phyloP scores from a whole-genome alignment of 2,329 filamentous ascomycete genomes.

The Talaromyces sp. region DNA sequence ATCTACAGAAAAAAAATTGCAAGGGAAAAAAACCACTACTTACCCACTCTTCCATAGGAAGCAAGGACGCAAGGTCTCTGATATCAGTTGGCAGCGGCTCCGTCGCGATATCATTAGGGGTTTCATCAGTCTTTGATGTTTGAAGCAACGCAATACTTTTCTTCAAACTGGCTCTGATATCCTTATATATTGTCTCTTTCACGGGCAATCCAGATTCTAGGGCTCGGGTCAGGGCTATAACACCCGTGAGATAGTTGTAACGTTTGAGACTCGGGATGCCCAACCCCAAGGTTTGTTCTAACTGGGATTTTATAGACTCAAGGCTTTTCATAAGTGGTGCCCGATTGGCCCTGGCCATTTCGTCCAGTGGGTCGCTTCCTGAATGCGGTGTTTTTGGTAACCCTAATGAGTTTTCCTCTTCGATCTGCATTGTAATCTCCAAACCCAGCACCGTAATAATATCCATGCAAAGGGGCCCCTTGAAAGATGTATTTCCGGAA shows the following conservation, averaged over 20 bases:
- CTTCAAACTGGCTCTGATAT: conserved; percentile 9
- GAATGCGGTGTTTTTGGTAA: not conserved
- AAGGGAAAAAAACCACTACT: not conserved
- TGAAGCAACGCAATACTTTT: conserved; percentile 10
- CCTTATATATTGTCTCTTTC: conserved; percentile 8
- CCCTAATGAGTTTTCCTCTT: conserved; percentile 12
- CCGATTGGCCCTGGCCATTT: conserved; percentile 11
- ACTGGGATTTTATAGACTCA: conserved; percentile 15
- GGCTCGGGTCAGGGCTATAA: conserved; percentile 11
- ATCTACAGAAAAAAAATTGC: not conserved
- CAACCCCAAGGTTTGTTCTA: conserved; percentile 16
- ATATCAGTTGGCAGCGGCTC: not conserved
- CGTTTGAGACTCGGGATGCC: conserved; percentile 11
- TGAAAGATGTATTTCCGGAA: conserved; percentile 15
- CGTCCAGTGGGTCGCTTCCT: conserved; percentile 8
- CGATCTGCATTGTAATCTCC: conserved; percentile 20
- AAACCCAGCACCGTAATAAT: conserved; percentile 16
- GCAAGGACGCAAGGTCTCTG: not conserved
- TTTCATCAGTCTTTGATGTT: not conserved
- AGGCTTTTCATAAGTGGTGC: conserved; percentile 15
- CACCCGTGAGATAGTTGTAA: conserved; percentile 10
- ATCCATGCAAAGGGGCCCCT: conserved; percentile 18
- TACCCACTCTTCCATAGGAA: conserved; percentile 3
- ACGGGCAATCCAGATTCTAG: conserved; percentile 12
- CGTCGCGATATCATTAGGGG: not conserved